phyloP scores from a whole-genome alignment of 116 monocot species.

The Iris pallida region DNA sequence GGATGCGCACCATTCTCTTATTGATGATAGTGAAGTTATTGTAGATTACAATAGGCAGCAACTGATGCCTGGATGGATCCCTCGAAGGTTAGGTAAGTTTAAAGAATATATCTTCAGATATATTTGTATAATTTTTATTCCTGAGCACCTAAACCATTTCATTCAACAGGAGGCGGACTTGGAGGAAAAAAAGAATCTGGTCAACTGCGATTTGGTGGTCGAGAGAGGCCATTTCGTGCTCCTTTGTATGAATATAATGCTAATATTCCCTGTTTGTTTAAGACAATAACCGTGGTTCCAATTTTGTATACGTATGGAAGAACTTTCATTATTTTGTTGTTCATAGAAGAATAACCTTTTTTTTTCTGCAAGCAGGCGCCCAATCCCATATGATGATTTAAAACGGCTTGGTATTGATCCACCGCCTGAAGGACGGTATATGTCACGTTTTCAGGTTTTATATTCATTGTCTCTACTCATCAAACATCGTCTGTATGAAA shows the following conservation, averaged over 20 bases:
- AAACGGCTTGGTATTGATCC: slow-evolving; percentile 84
- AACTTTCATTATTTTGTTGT: not conserved
- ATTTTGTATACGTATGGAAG: not conserved
- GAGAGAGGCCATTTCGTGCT: slow-evolving; percentile 96
- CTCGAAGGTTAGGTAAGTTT: slow-evolving; percentile 75
- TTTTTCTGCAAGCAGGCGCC: slow-evolving; percentile 45
- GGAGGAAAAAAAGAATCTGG: slow-evolving; percentile 97
- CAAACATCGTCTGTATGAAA: not conserved
- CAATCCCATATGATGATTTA: slow-evolving; percentile 82
- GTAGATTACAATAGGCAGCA: slow-evolving; percentile 89
- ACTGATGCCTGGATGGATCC: slow-evolving; percentile 97
- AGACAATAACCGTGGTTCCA: not conserved
- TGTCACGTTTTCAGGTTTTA: slow-evolving; percentile 73
- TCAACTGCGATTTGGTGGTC: slow-evolving; percentile 95
- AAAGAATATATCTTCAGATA: not conserved
- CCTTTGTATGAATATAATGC: slow-evolving; percentile 55
- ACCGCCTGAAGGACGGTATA: slow-evolving; percentile 81
- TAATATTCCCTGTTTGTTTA: not conserved
- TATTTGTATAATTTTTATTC: not conserved
- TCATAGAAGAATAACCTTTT: not conserved
- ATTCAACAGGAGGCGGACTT: slow-evolving; percentile 72
- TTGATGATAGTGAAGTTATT: slow-evolving; percentile 82
- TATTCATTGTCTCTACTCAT: not conserved
- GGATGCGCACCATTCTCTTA: slow-evolving; percentile 78
- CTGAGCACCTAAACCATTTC: not conserved